phyloP scores from a whole-genome alignment of 192 early-diverging fungal genomes.

The Bifiguratus adelaidae region DNA sequence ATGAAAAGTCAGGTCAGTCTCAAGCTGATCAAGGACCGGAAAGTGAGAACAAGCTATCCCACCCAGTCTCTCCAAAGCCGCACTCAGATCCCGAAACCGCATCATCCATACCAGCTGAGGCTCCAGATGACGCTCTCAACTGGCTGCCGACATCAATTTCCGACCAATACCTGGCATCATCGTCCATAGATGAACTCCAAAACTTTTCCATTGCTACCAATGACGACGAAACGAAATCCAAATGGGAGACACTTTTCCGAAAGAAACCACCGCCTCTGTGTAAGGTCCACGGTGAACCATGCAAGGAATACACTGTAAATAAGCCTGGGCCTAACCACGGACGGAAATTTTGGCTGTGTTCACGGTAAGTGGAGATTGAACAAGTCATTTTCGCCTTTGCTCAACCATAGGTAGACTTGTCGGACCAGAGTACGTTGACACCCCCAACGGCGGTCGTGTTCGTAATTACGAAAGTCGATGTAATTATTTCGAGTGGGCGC shows the following conservation, averaged over 20 bases:
- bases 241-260: slow-evolving; percentile 50
- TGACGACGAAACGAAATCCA: slow-evolving; percentile 15
- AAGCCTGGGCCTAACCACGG: slow-evolving; percentile 66
- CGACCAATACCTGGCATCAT: no score
- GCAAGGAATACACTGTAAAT: slow-evolving; percentile 53
- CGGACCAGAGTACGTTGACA: slow-evolving; percentile 2
- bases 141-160: not conserved
- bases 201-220: not conserved
- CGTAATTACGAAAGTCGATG: slow-evolving; percentile 7
- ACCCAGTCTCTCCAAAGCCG: not conserved
- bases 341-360: slow-evolving; percentile 54
- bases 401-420: slow-evolving; percentile 6
- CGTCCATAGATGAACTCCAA: no score
- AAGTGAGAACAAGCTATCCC: no score
- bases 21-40: no score
- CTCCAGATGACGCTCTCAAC: not conserved
- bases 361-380: slow-evolving; percentile 28
- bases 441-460: not conserved
- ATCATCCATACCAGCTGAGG: not conserved
- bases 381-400: not conserved
- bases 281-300: slow-evolving; percentile 43
- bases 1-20: no score
- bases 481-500: slow-evolving; percentile 16
- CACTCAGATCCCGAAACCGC: not conserved
- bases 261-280: slow-evolving; percentile 41